Evolutionary conservation across 2,329 filamentous ascomycete genomes (phyloP).

Genomic region (Colletotrichum tamarilloi): DNA sequence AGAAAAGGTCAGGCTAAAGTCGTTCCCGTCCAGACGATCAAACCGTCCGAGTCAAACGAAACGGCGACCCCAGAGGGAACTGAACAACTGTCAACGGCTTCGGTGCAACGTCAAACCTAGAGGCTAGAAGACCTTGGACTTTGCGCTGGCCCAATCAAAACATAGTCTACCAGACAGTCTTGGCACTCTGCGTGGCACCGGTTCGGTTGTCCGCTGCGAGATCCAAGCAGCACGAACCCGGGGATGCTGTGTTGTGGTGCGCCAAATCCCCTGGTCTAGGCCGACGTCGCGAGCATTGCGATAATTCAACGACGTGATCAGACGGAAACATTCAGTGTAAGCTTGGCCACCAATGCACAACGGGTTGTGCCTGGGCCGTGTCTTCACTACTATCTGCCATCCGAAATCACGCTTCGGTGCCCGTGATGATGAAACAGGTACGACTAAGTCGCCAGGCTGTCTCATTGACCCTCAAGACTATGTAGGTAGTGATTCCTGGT

Average conservation of each 20-base stretch:
- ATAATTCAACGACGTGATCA: slow-evolving; percentile 3
- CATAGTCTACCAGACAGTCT: not conserved
- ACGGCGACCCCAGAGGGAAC: not conserved
- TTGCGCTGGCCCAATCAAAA: slow-evolving; percentile 9
- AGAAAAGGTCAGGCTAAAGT: not conserved
- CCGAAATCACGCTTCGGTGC: not conserved
- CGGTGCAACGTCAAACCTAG: slow-evolving; percentile 1
- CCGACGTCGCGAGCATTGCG: not conserved
- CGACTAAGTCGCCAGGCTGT: not conserved
- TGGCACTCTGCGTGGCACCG: slow-evolving; percentile 3
- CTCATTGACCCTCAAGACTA: not conserved
- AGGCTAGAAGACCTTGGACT: not conserved
- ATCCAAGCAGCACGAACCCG: slow-evolving; percentile 16
- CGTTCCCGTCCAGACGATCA: slow-evolving; percentile 5
- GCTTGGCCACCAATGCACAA: not conserved
- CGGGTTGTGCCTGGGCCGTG: not conserved
- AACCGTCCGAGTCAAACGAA: slow-evolving; percentile 14
- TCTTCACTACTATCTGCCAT: not conserved
- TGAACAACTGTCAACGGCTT: slow-evolving; percentile 22
- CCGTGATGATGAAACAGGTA: not conserved
- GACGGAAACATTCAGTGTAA: not conserved
- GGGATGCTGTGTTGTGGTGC: slow-evolving; percentile 9
- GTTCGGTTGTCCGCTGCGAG: slow-evolving; percentile 18
- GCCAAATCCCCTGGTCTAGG: not conserved
- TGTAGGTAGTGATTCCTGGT: not conserved